These are phyloP conservation scores for Bacterosira constricta DNA, from an alignment of 108 stramenopile genomes.

Conservation along the genomic window DNA sequence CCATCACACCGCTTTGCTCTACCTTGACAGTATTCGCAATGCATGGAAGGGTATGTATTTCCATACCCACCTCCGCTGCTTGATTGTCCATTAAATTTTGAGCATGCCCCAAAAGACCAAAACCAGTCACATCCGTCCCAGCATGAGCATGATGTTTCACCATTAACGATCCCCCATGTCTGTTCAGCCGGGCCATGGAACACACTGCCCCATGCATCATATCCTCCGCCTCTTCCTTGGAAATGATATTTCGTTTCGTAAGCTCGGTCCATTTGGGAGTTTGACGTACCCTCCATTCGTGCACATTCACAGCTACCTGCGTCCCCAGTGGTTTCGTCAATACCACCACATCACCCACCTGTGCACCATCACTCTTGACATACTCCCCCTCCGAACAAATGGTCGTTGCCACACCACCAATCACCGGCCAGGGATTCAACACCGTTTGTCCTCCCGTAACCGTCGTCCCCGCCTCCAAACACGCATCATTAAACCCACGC, in stretches of 20 bases:
- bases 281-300: constrained; percentile 69
- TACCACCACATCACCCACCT: constrained; percentile 75
- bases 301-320: constrained; percentile 88
- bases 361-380: constrained; percentile 75
- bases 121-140: constrained; percentile 88
- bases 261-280: constrained; percentile 39
- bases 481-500: constrained; percentile 80
- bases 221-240: constrained; percentile 55
- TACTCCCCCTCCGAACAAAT: constrained; percentile 72
- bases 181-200: constrained; percentile 81
- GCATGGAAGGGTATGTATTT: constrained; percentile 77
- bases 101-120: constrained; percentile 85
- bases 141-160: constrained; percentile 69
- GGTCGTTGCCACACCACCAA: constrained; percentile 86
- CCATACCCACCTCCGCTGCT: constrained; percentile 65
- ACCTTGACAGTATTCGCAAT: constrained; percentile 63
- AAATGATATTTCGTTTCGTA: constrained; percentile 16
- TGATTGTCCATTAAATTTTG: constrained; percentile 87
- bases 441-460: constrained; percentile 91
- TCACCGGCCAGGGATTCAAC: constrained; percentile 88
- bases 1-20: constrained; percentile 61
- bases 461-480: constrained; percentile 67
- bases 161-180: constrained; percentile 69
- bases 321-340: constrained; percentile 88
- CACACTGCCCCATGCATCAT: constrained; percentile 83